phyloP scores from a whole-genome alignment of 192 early-diverging fungal genomes.

The Gonapodya prolifera region DNA sequence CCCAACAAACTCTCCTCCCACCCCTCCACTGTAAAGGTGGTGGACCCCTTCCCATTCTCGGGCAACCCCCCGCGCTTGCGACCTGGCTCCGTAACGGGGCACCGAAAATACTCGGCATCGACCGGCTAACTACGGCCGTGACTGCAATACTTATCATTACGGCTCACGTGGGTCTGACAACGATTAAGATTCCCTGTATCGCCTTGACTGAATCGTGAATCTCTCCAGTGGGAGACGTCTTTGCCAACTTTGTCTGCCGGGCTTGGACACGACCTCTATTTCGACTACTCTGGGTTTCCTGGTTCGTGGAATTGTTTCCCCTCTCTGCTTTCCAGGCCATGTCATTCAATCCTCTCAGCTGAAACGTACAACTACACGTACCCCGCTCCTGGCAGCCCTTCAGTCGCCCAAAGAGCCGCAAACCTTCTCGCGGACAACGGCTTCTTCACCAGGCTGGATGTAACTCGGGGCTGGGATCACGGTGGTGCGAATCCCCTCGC shows the following conservation, averaged over 20 bases:
- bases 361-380: slow-evolving; percentile 4
- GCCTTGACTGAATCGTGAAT: neutral
- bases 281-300: slow-evolving; percentile 44
- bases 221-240: slow-evolving; percentile 36
- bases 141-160: neutral
- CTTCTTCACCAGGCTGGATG: slow-evolving; percentile 10
- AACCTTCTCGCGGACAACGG: slow-evolving; percentile 16
- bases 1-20: neutral
- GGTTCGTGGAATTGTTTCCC: slow-evolving; percentile 18
- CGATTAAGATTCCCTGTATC: neutral
- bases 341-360: neutral
- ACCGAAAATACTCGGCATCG: neutral
- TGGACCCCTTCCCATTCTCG: neutral
- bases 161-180: neutral
- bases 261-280: slow-evolving; percentile 19
- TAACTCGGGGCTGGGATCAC: slow-evolving; percentile 26
- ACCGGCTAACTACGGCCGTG: neutral
- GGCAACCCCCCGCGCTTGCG: neutral
- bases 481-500: no score
- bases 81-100: neutral
- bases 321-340: slow-evolving; percentile 14
- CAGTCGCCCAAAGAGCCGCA: slow-evolving; percentile 23
- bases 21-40: no score
- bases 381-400: slow-evolving; percentile 21
- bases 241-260: slow-evolving; percentile 10